Base-by-base conservation (phyloP, 2,329 filamentous ascomycete genomes). In the Sclerotinia glacialis region DNA sequence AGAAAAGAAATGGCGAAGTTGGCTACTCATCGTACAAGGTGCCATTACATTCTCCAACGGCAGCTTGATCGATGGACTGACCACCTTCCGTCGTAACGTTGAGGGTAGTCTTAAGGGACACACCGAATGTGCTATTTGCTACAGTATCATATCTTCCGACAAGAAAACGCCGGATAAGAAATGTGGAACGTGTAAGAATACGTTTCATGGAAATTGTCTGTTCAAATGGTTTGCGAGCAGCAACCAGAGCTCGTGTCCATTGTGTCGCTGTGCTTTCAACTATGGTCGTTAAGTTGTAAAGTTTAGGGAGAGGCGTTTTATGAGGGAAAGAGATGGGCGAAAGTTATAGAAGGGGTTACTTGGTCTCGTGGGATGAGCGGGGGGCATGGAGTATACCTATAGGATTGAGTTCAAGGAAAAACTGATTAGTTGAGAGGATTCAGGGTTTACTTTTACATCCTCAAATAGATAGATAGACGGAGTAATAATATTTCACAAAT, bases 161-260 rank as follows among this genome's bases (percentile, higher is more conserved):
- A 91, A 91, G 81, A 90, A 90, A 78, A 86, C 96, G 77, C 95
- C 95, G 0, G 94, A 95, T 77, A 98, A 98, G 83, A 84, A 86
- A 65, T 99, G 95, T 78, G 83, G 85, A 56, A 98, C 94, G 1
- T 99, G 95, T 83, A 94, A 93, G 82, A 94, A 99, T 78, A 81
- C 91, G 64, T 99, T 98, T 82, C 95, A 99, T 78, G 85, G 89
- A 0, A 86, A 86, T 2, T 99, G 95, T 79, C 79, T 99, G 79
- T 97, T 92, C 81, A 93, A 94, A 79, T 99, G 95, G 95, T 98
- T 99, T 82, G 91, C 92, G 83, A 94, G 85, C 73, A 97, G 93
- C 77, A 96, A 92, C 78, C 89, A 92, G 75, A 95, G 91, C 74
- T 94, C 90, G 59, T 99, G 95, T 78, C 95, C 95, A 58, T 81